Evolutionary conservation across 257 asterid genomes (phyloP).

Genomic region (Salvia splendens): DNA sequence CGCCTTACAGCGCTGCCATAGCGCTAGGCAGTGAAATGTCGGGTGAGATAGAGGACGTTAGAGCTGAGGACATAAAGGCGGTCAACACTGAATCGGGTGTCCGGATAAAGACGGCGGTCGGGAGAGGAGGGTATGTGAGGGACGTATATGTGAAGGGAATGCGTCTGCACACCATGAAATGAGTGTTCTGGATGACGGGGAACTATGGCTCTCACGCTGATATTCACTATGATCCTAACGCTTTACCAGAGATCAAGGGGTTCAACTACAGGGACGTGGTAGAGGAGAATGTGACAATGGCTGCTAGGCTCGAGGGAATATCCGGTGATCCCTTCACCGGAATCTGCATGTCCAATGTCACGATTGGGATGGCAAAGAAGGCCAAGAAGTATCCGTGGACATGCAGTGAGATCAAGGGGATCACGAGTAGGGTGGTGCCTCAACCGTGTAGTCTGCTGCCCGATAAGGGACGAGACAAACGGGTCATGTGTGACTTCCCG

Average conservation of each 20-base stretch:
- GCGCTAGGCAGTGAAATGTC: slow-evolving; percentile 96
- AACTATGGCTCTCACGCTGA: slow-evolving; percentile 93
- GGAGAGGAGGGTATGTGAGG: slow-evolving; percentile 75
- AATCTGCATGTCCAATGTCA: slow-evolving; percentile 74
- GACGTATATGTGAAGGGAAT: slow-evolving; percentile 51
- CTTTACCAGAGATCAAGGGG: slow-evolving; percentile 67
- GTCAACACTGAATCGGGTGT: slow-evolving; percentile 74
- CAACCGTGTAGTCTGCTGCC: slow-evolving; percentile 36
- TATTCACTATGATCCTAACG: slow-evolving; percentile 66
- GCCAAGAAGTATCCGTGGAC: slow-evolving; percentile 74
- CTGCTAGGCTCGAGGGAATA: slow-evolving; percentile 68
- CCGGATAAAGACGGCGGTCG: slow-evolving; percentile 74
- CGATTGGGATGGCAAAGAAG: slow-evolving; percentile 69
- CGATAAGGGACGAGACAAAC: slow-evolving; percentile 43
- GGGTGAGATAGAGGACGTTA: slow-evolving; percentile 80
- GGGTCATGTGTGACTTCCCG: slow-evolving; percentile 62
- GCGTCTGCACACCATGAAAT: slow-evolving; percentile 78
- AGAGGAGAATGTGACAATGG: slow-evolving; percentile 68
- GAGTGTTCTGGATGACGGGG: slow-evolving; percentile 93
- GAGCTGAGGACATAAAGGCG: slow-evolving; percentile 73
- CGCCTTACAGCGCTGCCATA: slow-evolving; percentile 86
- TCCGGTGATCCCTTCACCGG: slow-evolving; percentile 57
- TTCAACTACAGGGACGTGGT: slow-evolving; percentile 76
- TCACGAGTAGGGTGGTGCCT: slow-evolving; percentile 63
- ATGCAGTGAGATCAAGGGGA: slow-evolving; percentile 61